Conservation (phyloP, 1,139 yeast genomes). For the Nakaseomyces bracarensis region DNA sequence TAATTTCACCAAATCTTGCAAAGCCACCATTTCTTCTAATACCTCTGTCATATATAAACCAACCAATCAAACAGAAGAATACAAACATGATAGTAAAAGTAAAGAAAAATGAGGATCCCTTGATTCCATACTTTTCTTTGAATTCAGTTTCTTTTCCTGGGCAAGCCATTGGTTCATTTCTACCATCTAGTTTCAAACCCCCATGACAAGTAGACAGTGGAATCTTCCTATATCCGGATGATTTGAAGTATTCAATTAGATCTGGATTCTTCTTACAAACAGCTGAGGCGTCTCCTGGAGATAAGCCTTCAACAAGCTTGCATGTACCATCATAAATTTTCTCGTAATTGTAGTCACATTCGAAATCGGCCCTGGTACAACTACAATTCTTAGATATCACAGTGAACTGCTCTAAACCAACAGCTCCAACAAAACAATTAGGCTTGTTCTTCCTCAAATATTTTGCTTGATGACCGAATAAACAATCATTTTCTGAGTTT, state of each 20-base stretch:
- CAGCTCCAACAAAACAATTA: conserved; percentile 77
- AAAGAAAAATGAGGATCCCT: conserved; percentile 26
- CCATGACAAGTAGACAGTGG: conserved; percentile 70
- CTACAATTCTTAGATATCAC: conserved; percentile 59
- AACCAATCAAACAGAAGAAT: conserved; percentile 49
- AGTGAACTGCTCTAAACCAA: conserved; percentile 54
- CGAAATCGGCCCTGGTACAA: conserved; percentile 83
- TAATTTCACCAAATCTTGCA: conserved; percentile 73
- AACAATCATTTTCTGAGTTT: conserved; percentile 60
- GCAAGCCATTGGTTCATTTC: conserved; percentile 54
- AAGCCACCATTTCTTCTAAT: conserved; percentile 75
- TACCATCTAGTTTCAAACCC: conserved; percentile 59
- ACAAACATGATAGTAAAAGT: conserved; percentile 41
- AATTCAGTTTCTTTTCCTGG: conserved; percentile 79
- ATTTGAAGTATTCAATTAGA: conserved; percentile 59
- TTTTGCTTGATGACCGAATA: conserved; percentile 81
- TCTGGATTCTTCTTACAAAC: conserved; percentile 51
- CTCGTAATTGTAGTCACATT: conserved; percentile 82
- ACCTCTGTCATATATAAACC: conserved; percentile 77
- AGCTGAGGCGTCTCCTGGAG: conserved; percentile 57
- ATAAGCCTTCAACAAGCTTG: conserved; percentile 62
- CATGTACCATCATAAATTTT: conserved; percentile 78
- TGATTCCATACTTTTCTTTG: conserved; percentile 46
- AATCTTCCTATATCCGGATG: conserved; percentile 73
- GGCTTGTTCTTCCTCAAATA: conserved; percentile 65